phyloP scores from a whole-genome alignment of 2,329 filamentous ascomycete species.

The Botrytis tulipae region DNA sequence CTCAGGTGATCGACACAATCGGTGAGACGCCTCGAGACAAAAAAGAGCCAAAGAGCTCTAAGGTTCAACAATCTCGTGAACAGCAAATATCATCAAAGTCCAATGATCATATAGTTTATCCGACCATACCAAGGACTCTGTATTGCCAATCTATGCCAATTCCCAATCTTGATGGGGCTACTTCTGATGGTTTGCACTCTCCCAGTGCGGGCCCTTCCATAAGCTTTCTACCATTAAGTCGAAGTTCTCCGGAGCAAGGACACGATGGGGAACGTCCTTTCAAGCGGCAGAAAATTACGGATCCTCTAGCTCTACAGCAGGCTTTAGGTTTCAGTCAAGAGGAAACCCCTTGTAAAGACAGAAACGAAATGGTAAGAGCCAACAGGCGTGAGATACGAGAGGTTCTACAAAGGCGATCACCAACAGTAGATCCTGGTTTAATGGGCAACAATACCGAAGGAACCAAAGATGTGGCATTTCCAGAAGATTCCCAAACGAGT shows the following conservation, averaged over 20 bases:
- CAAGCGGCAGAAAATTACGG: conserved; percentile 11
- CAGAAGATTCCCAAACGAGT: neutral
- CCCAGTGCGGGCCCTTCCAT: neutral
- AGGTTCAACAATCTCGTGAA: neutral
- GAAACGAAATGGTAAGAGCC: conserved; percentile 15
- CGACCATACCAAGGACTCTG: neutral
- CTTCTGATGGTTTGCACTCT: neutral
- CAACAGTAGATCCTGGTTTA: neutral
- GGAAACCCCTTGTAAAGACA: conserved; percentile 3
- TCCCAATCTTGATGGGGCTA: neutral
- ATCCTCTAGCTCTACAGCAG: neutral
- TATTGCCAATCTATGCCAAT: neutral
- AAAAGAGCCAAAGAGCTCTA: neutral
- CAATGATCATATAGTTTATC: neutral
- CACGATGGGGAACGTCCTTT: neutral
- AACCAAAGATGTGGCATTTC: neutral
- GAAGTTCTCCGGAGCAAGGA: neutral
- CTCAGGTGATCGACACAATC: neutral
- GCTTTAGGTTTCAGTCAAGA: conserved; percentile 17
- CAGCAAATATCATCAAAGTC: neutral
- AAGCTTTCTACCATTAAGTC: neutral
- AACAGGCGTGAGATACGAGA: conserved; percentile 11
- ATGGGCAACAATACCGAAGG: neutral
- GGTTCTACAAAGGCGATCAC: neutral
- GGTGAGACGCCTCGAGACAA: neutral